Percentiles rank a stretch among this genome's conserved stretches.
phyloP scores from a whole-genome alignment of 2,329 filamentous ascomycete genomes.

The Ophiostoma triangulosporum region DNA sequence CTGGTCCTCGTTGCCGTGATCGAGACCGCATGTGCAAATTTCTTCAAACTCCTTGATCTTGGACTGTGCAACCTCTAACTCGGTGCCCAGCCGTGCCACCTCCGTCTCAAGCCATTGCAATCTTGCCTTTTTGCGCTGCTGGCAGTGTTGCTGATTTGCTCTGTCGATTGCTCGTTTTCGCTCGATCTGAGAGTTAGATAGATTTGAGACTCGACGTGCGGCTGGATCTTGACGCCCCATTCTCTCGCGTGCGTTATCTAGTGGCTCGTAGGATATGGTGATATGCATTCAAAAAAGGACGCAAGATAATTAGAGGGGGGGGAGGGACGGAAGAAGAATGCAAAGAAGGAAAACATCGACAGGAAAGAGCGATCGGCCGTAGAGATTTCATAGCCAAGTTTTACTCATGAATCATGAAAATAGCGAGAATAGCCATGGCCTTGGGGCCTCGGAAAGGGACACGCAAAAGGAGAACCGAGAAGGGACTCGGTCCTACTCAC shows the following conservation, averaged over 20 bases:
- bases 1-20: neutral
- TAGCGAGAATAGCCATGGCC: neutral
- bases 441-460: neutral
- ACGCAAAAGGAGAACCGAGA: neutral
- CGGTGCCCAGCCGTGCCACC: conserved; percentile 10
- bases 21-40: neutral
- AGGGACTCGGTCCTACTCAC: neutral
- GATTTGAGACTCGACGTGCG: conserved; percentile 12
- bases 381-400: neutral
- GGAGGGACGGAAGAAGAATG: neutral
- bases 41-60: neutral
- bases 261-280: neutral
- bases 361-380: neutral
- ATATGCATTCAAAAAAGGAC: neutral
- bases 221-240: conserved; percentile 9
- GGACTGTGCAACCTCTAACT: conserved; percentile 3
- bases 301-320: neutral
- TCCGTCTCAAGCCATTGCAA: conserved; percentile 13
- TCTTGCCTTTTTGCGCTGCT: conserved; percentile 15
- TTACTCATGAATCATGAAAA: neutral
- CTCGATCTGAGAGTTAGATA: conserved; percentile 15
- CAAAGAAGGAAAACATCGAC: neutral
- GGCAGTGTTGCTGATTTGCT: conserved; percentile 16
- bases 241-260: neutral
- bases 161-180: conserved; percentile 18